Evolutionary conservation across 2,329 filamentous ascomycete species (phyloP).

Genomic region (Fusarium tuaranense): DNA sequence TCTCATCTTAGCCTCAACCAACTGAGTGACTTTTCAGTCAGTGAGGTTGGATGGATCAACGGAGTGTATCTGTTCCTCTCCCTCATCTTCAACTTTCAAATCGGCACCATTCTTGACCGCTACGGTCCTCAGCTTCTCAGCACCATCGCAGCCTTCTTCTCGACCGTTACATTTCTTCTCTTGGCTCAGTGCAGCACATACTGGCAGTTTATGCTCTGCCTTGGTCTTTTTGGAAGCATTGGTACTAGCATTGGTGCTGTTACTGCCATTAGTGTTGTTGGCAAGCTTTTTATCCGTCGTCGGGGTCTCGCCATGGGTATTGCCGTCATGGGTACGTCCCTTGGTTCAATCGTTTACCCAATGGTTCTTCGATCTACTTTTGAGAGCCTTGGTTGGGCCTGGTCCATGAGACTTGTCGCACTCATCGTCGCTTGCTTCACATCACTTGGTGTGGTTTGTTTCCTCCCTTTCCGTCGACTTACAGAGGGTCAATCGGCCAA

Average conservation of each 20-base stretch:
- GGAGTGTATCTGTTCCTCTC: conserved; percentile 58
- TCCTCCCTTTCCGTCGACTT: conserved; percentile 44
- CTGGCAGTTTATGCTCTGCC: conserved; percentile 60
- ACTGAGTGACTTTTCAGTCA: conserved; percentile 52
- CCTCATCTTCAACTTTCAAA: conserved; percentile 58
- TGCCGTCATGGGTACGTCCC: conserved; percentile 32
- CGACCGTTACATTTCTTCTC: conserved; percentile 55
- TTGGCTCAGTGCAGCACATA: conserved; percentile 59
- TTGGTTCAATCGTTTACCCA: conserved; percentile 48
- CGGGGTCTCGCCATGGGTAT: conserved; percentile 33
- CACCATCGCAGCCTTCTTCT: conserved; percentile 49
- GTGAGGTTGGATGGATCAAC: conserved; percentile 61
- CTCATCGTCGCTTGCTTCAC: conserved; percentile 42
- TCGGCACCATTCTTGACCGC: conserved; percentile 59
- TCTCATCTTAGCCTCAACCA: conserved; percentile 58
- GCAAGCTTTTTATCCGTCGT: conserved; percentile 39
- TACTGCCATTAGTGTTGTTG: conserved; percentile 48
- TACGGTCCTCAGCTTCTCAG: conserved; percentile 57
- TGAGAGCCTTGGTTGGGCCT: conserved; percentile 45
- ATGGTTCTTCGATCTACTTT: conserved; percentile 47
- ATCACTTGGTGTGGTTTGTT: conserved; percentile 47
- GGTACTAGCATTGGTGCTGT: conserved; percentile 52
- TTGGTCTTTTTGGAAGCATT: conserved; percentile 56
- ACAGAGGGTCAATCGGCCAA: background rate
- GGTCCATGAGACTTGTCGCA: conserved; percentile 47